Percentiles rank a stretch among this genome's conserved stretches.
Conservation (phyloP, 371 early-diverging fungal species). For the Nematocida major region DNA sequence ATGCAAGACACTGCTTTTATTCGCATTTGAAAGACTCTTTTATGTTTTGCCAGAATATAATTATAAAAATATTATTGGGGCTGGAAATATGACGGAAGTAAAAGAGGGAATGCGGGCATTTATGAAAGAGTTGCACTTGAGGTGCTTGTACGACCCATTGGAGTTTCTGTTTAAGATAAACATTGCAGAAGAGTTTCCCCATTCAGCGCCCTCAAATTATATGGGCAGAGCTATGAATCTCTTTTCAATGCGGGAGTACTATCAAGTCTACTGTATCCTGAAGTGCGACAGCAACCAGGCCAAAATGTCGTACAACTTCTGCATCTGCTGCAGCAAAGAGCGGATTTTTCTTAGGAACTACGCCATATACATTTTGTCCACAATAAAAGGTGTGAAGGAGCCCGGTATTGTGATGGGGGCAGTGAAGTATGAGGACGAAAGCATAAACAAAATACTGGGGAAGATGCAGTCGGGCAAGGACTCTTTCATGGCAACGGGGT, state of each 20-base stretch:
- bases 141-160: slow-evolving; percentile 53
- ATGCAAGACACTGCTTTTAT: too few species aligned
- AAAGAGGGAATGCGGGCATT: background rate
- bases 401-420: background rate
- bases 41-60: background rate
- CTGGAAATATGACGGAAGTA: slow-evolving; percentile 18
- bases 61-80: slow-evolving; percentile 19
- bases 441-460: background rate
- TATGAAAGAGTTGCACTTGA: slow-evolving; percentile 30
- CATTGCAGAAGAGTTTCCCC: background rate
- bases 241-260: slow-evolving; percentile 56
- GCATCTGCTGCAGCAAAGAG: slow-evolving; percentile 47
- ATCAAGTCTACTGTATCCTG: slow-evolving; percentile 25
- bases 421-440: background rate
- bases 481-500: background rate
- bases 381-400: slow-evolving; percentile 1
- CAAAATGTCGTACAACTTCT: slow-evolving; percentile 34
- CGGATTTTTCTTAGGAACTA: slow-evolving; percentile 57
- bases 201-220: background rate
- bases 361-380: slow-evolving; percentile 29
- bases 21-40: too few species aligned
- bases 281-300: slow-evolving; percentile 14
- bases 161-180: slow-evolving; percentile 58
- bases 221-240: slow-evolving; percentile 35
- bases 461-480: background rate